These are phyloP conservation scores for Ambrosia artemisiifolia DNA, from an alignment of 129 eudicot genomes.

Conservation along the genomic window DNA sequence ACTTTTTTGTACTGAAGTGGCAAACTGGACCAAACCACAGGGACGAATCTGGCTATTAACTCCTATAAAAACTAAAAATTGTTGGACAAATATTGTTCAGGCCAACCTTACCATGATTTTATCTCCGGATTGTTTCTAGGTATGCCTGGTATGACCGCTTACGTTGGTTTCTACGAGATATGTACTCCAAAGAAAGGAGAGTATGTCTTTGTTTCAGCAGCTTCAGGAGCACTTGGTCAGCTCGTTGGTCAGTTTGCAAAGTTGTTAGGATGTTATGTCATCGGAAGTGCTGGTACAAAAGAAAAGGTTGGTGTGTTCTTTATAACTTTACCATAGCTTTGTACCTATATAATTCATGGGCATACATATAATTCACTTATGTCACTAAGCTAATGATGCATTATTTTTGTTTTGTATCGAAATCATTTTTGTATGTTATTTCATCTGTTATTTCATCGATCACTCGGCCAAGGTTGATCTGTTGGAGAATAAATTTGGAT, in stretches of 20 bases:
- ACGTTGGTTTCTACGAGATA: slow-evolving; percentile 53
- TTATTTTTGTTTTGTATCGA: not conserved
- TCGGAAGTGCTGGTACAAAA: slow-evolving; percentile 70
- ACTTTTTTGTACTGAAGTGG: too few species aligned
- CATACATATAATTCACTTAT: not conserved
- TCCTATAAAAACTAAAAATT: too few species aligned
- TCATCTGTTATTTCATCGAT: too few species aligned
- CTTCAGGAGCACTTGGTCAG: slow-evolving; percentile 79
- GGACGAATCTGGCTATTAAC: too few species aligned
- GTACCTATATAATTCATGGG: not conserved
- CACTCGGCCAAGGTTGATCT: slow-evolving; percentile 40
- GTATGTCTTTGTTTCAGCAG: slow-evolving; percentile 54
- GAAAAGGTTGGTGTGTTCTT: slow-evolving; percentile 39
- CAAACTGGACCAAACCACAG: too few species aligned
- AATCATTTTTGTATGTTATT: not conserved
- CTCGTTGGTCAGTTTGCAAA: slow-evolving; percentile 70
- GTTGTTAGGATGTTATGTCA: slow-evolving; percentile 59
- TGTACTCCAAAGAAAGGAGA: slow-evolving; percentile 63
- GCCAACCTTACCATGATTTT: too few species aligned
- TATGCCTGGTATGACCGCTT: slow-evolving; percentile 75
- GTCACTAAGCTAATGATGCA: not conserved
- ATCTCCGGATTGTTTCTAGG: slow-evolving; percentile 31
- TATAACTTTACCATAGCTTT: not conserved
- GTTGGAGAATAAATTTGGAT: slow-evolving; percentile 49
- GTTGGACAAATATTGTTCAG: too few species aligned